These are phyloP conservation scores for Tulasnella calospora DNA, from an alignment of 768 basidiomycete species.

Conservation along the genomic window DNA sequence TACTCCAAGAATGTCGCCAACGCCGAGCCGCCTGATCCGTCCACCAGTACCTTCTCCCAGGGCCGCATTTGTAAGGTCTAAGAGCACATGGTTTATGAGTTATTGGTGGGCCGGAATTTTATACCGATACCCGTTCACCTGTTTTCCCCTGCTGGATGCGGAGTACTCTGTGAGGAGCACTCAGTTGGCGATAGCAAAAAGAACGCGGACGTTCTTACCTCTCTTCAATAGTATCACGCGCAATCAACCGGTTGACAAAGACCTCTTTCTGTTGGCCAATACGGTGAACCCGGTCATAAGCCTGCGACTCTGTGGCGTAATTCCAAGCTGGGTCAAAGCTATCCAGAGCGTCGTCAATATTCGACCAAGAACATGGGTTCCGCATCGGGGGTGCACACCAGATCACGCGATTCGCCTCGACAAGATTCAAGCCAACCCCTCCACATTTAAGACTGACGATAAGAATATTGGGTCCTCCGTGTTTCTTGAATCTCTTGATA, in stretches of 20 bases:
- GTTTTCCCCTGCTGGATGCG: conserved; percentile 25
- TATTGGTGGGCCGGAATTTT: background rate
- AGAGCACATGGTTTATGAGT: background rate
- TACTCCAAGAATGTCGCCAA: conserved; percentile 20
- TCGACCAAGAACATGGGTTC: background rate
- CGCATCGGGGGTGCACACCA: background rate
- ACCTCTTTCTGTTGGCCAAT: conserved; percentile 54
- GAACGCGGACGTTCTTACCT: background rate
- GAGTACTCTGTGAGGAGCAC: conserved; percentile 8
- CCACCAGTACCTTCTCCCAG: conserved; percentile 26
- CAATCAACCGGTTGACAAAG: conserved; percentile 25
- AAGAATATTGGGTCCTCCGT: conserved; percentile 51
- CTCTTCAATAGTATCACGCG: conserved; percentile 27
- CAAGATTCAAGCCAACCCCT: conserved; percentile 49
- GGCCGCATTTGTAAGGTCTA: conserved; percentile 26
- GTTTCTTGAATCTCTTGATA: conserved; percentile 51
- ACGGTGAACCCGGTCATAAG: conserved; percentile 57
- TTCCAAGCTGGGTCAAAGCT: conserved; percentile 27
- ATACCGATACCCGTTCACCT: background rate
- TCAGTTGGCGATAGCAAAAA: background rate
- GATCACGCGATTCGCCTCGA: conserved; percentile 26
- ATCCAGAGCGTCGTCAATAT: background rate
- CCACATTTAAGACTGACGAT: conserved; percentile 51
- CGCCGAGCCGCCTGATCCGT: conserved; percentile 9
- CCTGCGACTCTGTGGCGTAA: conserved; percentile 39